Evolutionary conservation across 805 yeast genomes (phyloP).

Genomic region (Cyberlindnera galapagoensis): DNA sequence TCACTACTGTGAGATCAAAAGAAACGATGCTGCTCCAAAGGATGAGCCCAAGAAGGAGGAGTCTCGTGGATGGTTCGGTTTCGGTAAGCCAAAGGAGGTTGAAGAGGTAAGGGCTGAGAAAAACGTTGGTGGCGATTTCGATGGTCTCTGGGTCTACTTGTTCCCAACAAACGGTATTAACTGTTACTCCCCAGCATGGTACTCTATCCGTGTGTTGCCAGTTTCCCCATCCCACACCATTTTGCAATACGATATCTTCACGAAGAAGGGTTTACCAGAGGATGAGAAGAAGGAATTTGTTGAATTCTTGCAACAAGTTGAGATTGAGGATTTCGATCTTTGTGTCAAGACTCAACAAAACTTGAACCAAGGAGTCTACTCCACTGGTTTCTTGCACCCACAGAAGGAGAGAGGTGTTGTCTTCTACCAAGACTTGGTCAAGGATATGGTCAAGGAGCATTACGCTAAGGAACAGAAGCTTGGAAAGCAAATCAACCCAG

Average conservation of each 20-base stretch:
- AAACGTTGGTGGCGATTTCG: conserved; percentile 56
- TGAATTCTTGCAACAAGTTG: conserved; percentile 56
- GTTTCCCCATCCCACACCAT: conserved; percentile 46
- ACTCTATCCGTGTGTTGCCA: conserved; percentile 55
- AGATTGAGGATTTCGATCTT: conserved; percentile 53
- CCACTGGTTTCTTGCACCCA: conserved; percentile 55
- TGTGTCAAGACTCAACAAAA: conserved; percentile 56
- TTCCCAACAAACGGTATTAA: conserved; percentile 57
- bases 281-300: conserved; percentile 53
- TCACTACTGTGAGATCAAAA: conserved; percentile 51
- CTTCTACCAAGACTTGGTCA: conserved; percentile 47
- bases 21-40: conserved; percentile 27
- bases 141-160: conserved; percentile 57
- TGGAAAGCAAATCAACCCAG: conserved; percentile 48
- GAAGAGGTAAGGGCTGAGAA: conserved; percentile 21
- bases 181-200: conserved; percentile 65
- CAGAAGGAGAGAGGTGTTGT: conserved; percentile 53
- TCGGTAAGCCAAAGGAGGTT: conserved; percentile 29
- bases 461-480: conserved; percentile 37
- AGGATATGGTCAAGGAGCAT: conserved; percentile 53
- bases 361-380: conserved; percentile 53
- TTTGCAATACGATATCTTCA: conserved; percentile 53
- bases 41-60: conserved; percentile 25
- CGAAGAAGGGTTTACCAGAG: conserved; percentile 50
- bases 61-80: conserved; percentile 46